Base-by-base conservation (phyloP, 1,139 yeast species). In the Yamadazyma membranifaciens region DNA sequence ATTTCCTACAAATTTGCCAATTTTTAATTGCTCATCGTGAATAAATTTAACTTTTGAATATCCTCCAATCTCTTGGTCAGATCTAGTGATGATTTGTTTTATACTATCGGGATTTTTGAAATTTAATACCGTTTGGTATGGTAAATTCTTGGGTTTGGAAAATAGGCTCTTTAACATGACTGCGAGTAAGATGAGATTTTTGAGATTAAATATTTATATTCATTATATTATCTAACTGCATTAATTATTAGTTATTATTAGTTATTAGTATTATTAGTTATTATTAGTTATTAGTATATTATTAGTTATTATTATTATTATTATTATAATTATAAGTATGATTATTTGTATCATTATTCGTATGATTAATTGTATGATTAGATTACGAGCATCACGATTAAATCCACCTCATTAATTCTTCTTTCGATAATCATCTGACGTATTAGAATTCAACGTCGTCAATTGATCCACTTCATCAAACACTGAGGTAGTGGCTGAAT, bases 61-160 rank as follows among this genome's bases (percentile, higher is more conserved):
- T 0, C 96, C 96, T 3, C 92, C 94, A 42, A 86, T 67, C 42
- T 85, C 89, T 50, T 78, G 72, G 60, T 87, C 96, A 31, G 84
- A 73, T 42, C 94, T 69, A 2, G 83, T 73, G 47, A 85, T 62
- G 11, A 85, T 63, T 35, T 71, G 67, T 16, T 69, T 63, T 37
- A 81, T 55, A n/a, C 65, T 55, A 34, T 59, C 63, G 55, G 63
- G 36, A 66, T 70, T 55, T 40, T 67, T 69, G 62, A 87, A 85
- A 49, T 83, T 80, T 44, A 87, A 61, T 6, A 85, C 61, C 9
- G 75, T 66, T 44, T 59, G 65, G 9, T 63, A 59, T n/a, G 74
- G 24, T 33, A 25, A 26, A 29, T 16, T 16, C 13, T 6, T 28
- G 31, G 40, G 43, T 20, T 34, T 37, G 29, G 22, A 29, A 13